Evolutionary conservation across 805 yeast species (phyloP), one percentile per base, ranked within the genome.

Genomic region (Hanseniaspora thailandica): DNA sequence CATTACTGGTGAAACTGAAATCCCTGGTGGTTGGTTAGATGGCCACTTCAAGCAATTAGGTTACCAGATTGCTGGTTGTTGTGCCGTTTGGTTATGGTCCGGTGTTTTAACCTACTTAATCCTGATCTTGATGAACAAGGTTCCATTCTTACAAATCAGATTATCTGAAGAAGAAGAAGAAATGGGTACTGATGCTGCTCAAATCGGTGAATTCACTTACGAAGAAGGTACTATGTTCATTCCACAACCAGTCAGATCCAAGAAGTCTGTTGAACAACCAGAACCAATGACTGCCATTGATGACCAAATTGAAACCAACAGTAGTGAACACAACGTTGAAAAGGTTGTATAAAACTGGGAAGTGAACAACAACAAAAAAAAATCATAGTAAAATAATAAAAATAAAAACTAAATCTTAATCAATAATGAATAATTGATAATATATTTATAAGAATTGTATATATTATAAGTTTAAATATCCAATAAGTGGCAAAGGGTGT

Each of bases 171-270:
- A 88, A 57, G 90, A 84, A 66, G 97, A 90, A 71, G 78, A 82
- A 58, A 64, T 81, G 60, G 97, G 97, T 57, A 82, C 93, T 30
- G 98, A 90, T 69, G 76, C 82, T 57, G 81, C 87, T 20, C 88
- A 89, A 73, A 86, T 88, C 63, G 96, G 96, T 61, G 97, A 89
- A 69, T 81, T 78, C 66, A 85, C 94, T 56, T 85, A 72, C 60
- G 72, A 70, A 55, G 86, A 81, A 59, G 82, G 80, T 43, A 76
- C 75, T 54, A 75, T 75, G 59, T 84, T 75, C 69, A 80, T 84
- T 55, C 81, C 88, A 59, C 88, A 84, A 71, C 93, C 94, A 58
- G 74, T 82, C 56, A 80, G 90, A 72, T 81, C 87, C 54, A 66
- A 69, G 61, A 61, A 66, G 61, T 59, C 70, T 15, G 63, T 59